These are phyloP conservation scores for Alternaria sp. DNA, from an alignment of 2,329 filamentous ascomycete genomes.

Conservation along the genomic window DNA sequence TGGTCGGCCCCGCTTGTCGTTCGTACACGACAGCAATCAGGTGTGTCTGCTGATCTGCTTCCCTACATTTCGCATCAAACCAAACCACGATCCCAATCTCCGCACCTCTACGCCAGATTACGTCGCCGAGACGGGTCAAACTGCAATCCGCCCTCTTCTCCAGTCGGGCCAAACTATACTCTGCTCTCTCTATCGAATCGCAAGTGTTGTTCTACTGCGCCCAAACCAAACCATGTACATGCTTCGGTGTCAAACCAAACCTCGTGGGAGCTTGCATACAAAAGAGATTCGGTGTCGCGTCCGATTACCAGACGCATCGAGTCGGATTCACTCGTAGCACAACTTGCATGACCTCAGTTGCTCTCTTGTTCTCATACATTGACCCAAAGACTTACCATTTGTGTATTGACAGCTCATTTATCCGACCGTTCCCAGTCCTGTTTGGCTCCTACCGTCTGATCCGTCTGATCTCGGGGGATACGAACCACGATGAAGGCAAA, in stretches of 20 bases:
- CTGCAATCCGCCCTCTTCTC: conserved; percentile 3
- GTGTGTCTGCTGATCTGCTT: conserved; percentile 26
- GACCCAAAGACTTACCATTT: conserved; percentile 33
- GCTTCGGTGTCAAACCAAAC: conserved; percentile 26
- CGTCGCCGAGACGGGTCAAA: conserved; percentile 6
- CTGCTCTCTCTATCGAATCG: conserved; percentile 14
- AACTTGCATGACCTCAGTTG: conserved; percentile 2
- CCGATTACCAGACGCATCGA: conserved; percentile 18
- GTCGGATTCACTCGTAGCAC: conserved; percentile 13
- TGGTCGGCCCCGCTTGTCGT: conserved; percentile 31
- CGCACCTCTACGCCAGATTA: conserved; percentile 10
- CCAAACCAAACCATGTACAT: conserved; percentile 26
- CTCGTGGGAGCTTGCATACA: conserved; percentile 22
- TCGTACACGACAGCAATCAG: conserved; percentile 40
- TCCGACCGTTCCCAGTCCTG: background rate
- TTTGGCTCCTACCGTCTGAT: conserved; percentile 14
- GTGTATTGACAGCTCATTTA: conserved; percentile 23
- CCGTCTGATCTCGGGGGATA: conserved; percentile 21
- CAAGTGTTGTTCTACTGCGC: conserved; percentile 17
- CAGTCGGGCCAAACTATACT: conserved; percentile 20
- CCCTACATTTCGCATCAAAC: conserved; percentile 16
- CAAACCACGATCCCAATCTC: conserved; percentile 10
- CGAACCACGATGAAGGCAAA: conserved; percentile 43
- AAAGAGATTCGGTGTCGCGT: conserved; percentile 26
- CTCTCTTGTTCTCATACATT: conserved; percentile 9